phyloP scores from a whole-genome alignment of 495 filamentous ascomycete species.

The Podospora didyma region DNA sequence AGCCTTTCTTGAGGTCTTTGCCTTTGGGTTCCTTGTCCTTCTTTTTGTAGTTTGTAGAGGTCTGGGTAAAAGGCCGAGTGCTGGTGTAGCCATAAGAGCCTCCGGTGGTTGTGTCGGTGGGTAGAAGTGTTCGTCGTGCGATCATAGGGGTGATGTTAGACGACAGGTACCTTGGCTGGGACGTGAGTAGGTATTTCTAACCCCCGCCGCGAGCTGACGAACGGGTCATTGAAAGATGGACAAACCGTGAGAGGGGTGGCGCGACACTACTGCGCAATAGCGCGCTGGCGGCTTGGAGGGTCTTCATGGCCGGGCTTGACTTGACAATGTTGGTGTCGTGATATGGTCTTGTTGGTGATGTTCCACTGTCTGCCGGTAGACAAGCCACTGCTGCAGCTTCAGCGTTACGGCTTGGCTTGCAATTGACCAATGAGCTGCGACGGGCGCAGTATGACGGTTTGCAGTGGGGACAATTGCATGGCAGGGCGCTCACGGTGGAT shows the following conservation, averaged over 20 bases:
- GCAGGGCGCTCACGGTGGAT: too few relatives aligned
- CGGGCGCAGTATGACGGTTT: too few relatives aligned
- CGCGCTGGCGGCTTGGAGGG: slow-evolving; percentile 17
- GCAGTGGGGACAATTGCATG: too few relatives aligned
- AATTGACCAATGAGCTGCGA: too few relatives aligned
- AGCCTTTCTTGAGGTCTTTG: neutral
- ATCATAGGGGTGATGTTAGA: too few relatives aligned
- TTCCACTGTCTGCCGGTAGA: neutral
- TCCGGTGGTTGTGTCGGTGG: too few relatives aligned
- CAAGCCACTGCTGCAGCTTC: too few relatives aligned
- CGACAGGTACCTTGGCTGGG: too few relatives aligned
- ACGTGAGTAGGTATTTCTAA: too few relatives aligned
- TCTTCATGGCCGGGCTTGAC: slow-evolving; percentile 16
- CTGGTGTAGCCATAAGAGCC: too few relatives aligned
- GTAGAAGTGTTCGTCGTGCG: too few relatives aligned
- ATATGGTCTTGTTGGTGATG: neutral
- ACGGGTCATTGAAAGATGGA: slow-evolving; percentile 4
- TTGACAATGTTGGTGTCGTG: neutral
- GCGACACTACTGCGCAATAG: slow-evolving; percentile 15
- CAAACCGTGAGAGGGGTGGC: slow-evolving; percentile 7
- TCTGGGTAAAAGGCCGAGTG: neutral
- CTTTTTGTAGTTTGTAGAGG: neutral
- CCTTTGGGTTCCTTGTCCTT: neutral
- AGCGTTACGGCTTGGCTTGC: too few relatives aligned
- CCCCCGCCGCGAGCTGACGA: neutral